phyloP scores from a whole-genome alignment of 768 basidiomycete species.

The Boletales sp. region DNA sequence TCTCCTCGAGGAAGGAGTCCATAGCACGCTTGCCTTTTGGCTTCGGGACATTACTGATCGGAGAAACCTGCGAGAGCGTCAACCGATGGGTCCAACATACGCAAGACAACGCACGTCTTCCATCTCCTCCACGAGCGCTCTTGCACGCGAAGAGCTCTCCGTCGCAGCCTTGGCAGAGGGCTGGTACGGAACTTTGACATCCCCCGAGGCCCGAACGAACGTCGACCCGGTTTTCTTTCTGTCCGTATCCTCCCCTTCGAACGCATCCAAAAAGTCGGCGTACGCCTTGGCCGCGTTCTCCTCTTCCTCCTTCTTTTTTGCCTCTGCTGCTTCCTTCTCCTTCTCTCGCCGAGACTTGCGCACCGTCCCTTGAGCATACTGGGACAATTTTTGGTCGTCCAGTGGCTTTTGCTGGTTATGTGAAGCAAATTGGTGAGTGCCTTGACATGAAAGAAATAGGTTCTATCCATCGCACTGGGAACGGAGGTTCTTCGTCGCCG shows the following conservation, averaged over 20 bases:
- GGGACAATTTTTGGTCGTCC: conserved; percentile 81
- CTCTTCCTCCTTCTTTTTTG: conserved; percentile 83
- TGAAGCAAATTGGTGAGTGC: conserved; percentile 58
- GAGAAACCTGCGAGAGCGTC: conserved; percentile 44
- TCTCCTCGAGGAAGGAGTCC: conserved; percentile 95
- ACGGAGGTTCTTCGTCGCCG: conserved; percentile 81
- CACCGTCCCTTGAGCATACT: conserved; percentile 81
- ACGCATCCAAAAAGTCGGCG: conserved; percentile 81
- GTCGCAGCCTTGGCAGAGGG: conserved; percentile 34
- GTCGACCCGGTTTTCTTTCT: conserved; percentile 50
- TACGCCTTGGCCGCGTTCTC: conserved; percentile 74
- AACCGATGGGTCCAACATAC: conserved; percentile 1
- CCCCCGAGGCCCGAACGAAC: conserved; percentile 60
- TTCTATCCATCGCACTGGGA: conserved; percentile 89
- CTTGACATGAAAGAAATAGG: conserved; percentile 47
- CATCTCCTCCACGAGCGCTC: conserved; percentile 30
- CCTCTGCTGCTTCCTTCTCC: conserved; percentile 90
- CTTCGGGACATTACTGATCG: conserved; percentile 54
- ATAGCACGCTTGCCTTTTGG: conserved; percentile 95
- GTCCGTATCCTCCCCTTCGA: conserved; percentile 64
- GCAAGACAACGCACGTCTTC: conserved; percentile 28
- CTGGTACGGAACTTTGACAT: conserved; percentile 36
- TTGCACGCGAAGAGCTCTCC: conserved; percentile 30
- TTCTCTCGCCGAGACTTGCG: conserved; percentile 90
- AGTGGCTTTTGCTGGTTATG: conserved; percentile 76